These are phyloP conservation scores for Paramecium tetraurelia DNA, from an alignment of 73 alveolate genomes.

Conservation along the genomic window DNA sequence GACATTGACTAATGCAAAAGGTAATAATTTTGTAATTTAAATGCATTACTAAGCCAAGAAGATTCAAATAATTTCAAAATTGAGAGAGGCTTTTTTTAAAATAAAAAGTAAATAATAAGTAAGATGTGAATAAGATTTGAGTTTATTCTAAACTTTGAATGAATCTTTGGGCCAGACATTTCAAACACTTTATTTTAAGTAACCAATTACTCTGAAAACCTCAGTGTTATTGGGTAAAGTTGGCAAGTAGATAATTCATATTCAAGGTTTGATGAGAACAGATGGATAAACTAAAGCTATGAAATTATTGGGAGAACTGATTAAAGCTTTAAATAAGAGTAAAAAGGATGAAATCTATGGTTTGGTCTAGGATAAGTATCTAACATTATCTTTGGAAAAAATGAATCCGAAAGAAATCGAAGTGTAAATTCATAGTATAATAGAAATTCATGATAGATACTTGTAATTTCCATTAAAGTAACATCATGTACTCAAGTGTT, in stretches of 20 bases:
- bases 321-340: neutral
- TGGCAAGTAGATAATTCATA: neutral
- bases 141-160: neutral
- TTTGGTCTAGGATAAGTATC: neutral
- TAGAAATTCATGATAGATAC: neutral
- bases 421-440: neutral
- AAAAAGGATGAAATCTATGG: neutral
- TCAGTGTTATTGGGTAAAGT: neutral
- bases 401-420: neutral
- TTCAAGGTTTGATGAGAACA: neutral
- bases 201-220: neutral
- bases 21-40: neutral
- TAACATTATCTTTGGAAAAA: neutral
- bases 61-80: neutral
- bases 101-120: neutral
- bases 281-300: neutral
- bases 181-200: neutral
- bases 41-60: neutral
- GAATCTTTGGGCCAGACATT: neutral
- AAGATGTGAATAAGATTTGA: neutral
- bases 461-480: neutral
- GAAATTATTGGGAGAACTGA: neutral
- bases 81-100: neutral
- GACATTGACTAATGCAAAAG: neutral
- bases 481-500: neutral